Base-by-base conservation (phyloP, 176 grass and related monocot genomes). In the Oryza punctata region DNA sequence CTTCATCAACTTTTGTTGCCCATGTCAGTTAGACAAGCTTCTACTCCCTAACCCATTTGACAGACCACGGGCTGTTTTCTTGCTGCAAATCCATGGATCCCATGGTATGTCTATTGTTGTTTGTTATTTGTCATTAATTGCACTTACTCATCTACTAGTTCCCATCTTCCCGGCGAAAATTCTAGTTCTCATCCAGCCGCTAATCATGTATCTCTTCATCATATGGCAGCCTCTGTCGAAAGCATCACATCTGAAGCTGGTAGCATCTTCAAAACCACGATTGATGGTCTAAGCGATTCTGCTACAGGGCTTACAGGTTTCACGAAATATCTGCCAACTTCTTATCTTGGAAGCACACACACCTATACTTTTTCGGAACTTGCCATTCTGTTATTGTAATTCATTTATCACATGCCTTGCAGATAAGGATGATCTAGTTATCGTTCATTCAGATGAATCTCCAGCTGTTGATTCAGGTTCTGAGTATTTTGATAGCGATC, bases 21-120 rank as follows among this genome's bases (percentile, higher is more conserved):
- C 47, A 3, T 93, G 80, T 72, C 85, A 98, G 96, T 87, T 96
- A 88, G 95, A 94, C 70, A 67, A 98, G 79, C 43, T 96, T 81
- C 91, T 98, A 67, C 76, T 75, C 64, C 91, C 96, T 19, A 94
- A 98, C 37, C 96, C 93, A 25, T 98, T 98, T 76, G 82, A 92
- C 69, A 92, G 87, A 43, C 96, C 96, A 0, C 83, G 71, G 75
- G 93, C 93, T 77, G 88, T 95, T 77, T 89, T 98, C 74, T 68
- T 98, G 73, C 67, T 98, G 57, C 89, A 98, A 94, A 72, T 98
- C 10, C 77, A 74, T 69, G 85, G 89, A 80, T 68, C 89, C 66
- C 41, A 90, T 79, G 93, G 96, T 98, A 88, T 79, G 65, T 79
- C 70, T 33, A 0, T 73, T 75, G 41, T 65, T 13, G 0, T 37